Conservation (phyloP, 2,329 filamentous ascomycete species). For the Rutstroemia sydowiana region DNA sequence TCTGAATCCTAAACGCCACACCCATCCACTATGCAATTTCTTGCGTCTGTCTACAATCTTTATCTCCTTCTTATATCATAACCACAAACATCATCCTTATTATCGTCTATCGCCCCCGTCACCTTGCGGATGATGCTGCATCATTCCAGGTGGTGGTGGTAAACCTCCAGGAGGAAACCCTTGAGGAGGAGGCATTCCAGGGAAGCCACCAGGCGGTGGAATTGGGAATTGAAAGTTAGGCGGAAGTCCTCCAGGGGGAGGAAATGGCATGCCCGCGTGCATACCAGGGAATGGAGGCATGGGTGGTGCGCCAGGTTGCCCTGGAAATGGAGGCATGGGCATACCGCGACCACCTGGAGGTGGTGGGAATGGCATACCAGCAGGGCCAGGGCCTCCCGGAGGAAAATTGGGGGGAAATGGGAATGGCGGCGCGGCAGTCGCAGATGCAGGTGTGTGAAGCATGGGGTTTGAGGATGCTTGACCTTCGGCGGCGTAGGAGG, state of each 20-base stretch:
- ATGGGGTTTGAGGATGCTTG: conserved; percentile 81
- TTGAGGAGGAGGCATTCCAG: conserved; percentile 14
- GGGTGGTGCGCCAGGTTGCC: conserved; percentile 14
- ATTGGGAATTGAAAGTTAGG: conserved; percentile 44
- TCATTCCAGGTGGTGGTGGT: too few relatives aligned
- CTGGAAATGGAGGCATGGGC: conserved; percentile 22
- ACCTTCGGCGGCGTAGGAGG: conserved; percentile 89
- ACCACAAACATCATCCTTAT: neutral
- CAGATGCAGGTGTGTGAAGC: conserved; percentile 42
- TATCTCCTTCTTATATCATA: neutral
- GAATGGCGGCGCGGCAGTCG: conserved; percentile 42
- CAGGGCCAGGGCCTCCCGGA: neutral
- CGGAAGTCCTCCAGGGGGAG: conserved; percentile 39
- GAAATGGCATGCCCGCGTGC: conserved; percentile 35
- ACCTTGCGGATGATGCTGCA: conserved; percentile 7
- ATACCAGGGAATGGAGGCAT: conserved; percentile 25
- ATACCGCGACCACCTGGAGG: conserved; percentile 24
- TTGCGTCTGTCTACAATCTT: neutral
- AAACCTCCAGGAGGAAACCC: conserved; percentile 3
- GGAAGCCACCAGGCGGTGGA: conserved; percentile 26
- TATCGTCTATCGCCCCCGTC: conserved; percentile 2
- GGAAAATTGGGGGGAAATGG: conserved; percentile 26
- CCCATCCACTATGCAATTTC: neutral
- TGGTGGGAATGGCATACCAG: conserved; percentile 23
- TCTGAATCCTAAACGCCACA: neutral